Evolutionary conservation across 2,329 filamentous ascomycete species (phyloP).

Genomic region (Xylariales sp.): DNA sequence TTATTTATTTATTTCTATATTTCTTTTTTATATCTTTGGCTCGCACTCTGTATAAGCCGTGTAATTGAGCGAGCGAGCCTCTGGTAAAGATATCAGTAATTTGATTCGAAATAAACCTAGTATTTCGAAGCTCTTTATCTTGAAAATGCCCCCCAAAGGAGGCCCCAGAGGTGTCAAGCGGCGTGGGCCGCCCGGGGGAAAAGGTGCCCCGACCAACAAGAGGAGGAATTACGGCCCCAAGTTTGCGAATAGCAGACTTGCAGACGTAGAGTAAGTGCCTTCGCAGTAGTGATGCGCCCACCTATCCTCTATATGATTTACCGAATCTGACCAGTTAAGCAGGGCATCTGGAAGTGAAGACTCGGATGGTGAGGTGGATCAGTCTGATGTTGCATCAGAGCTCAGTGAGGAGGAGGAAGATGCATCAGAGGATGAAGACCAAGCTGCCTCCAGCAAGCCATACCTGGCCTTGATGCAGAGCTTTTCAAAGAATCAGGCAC

Average conservation of each 20-base stretch:
- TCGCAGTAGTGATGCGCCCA: background rate
- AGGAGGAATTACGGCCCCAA: slow-evolving; percentile 28
- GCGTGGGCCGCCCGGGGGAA: slow-evolving; percentile 9
- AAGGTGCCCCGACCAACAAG: slow-evolving; percentile 18
- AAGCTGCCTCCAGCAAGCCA: slow-evolving; percentile 35
- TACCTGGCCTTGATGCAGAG: slow-evolving; percentile 58
- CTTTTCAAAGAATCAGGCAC: slow-evolving; percentile 40
- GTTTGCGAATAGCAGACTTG: slow-evolving; percentile 43
- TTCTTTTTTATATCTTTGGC: too few relatives aligned
- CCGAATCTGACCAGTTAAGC: slow-evolving; percentile 4
- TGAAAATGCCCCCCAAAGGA: slow-evolving; percentile 7
- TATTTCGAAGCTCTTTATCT: too few relatives aligned
- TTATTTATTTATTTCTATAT: too few relatives aligned
- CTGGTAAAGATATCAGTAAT: too few relatives aligned
- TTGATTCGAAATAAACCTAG: background rate
- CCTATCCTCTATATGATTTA: background rate
- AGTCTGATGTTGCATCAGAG: slow-evolving; percentile 36
- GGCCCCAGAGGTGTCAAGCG: slow-evolving; percentile 10
- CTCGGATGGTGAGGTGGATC: slow-evolving; percentile 31
- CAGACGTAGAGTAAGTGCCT: slow-evolving; percentile 35
- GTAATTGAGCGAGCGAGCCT: too few relatives aligned
- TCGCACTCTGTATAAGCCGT: too few relatives aligned
- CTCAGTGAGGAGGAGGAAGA: slow-evolving; percentile 42
- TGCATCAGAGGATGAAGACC: slow-evolving; percentile 36
- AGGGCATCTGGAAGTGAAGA: slow-evolving; percentile 27